Evolutionary conservation across 202 grass and related monocot genomes (phyloP), one percentile per base, ranked within the genome.

Genomic region (Schoenoplectus tabernaemontani): DNA sequence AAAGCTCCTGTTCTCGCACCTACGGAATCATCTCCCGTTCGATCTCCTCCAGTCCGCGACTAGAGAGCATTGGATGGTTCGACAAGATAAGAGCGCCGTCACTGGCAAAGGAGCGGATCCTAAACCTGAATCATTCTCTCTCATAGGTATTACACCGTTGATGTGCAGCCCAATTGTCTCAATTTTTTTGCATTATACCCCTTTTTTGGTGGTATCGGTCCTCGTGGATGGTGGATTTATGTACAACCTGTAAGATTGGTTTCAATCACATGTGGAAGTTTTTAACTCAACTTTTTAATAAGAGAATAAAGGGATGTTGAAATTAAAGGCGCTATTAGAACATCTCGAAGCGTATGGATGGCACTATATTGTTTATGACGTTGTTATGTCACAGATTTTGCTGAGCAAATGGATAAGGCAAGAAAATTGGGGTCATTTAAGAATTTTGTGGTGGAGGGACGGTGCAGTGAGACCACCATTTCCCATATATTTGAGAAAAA

Each of bases 71-170:
- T 50, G 93, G 90, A 68, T 96, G 90, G 93, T 84, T 96, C 46
- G 84, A 89, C 82, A 96, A 96, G 88, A 90, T 96, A 44, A 96
- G 82, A 67, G 68, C 86, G 87, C 90, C 80, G 73, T 96, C 77
- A 93, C 90, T 66, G 90, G 90, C 63, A 88, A 84, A 80, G 88
- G 81, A 87, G 39, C 85, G 17, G 88, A 88, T 28, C 57, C 77
- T 48, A 57, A 76, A 33, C 33, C 86, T 4, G 69, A 64, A 33
- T 85, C 84, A 51, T 92, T 96, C 80, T 90, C 90, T 22, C 90
- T 96, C 36, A 59, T 85, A 57, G 73, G 90, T 93, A 83, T 85
- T 87, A 82, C 42, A 2, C 16, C 51, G 64, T 70, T 46, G 20
- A 15, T 70, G 34, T 70, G 9, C 19, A 70, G 11, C 32, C 36